Evolutionary conservation across 768 basidiomycete genomes (phyloP).

Genomic region (Dendrothele bispora): DNA sequence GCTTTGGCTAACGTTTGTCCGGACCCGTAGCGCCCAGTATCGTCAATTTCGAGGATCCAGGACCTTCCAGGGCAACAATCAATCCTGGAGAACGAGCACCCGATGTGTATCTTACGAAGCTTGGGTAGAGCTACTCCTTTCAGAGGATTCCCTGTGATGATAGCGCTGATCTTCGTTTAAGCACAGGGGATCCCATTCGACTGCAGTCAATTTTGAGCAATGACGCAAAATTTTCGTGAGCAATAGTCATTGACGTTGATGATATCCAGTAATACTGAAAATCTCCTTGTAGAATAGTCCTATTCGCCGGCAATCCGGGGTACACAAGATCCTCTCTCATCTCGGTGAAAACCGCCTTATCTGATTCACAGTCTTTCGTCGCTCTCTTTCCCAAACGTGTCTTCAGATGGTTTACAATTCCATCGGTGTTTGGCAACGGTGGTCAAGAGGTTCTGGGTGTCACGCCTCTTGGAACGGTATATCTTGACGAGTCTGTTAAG

Average conservation of each 20-base stretch:
- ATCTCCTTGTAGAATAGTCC: slow-evolving; percentile 1
- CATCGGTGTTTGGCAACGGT: slow-evolving; percentile 10
- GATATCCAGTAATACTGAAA: neutral
- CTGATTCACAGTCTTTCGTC: neutral
- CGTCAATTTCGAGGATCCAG: slow-evolving; percentile 2
- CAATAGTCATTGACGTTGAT: neutral
- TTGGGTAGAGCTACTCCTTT: slow-evolving; percentile 1
- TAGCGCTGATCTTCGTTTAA: neutral
- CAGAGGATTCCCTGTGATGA: too few relatives aligned
- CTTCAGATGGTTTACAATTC: slow-evolving; percentile 9
- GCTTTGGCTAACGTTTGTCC: neutral
- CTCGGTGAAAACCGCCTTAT: neutral
- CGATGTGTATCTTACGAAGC: slow-evolving; percentile 10
- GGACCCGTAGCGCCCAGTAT: slow-evolving; percentile 5
- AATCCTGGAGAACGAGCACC: slow-evolving; percentile 13
- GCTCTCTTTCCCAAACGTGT: neutral
- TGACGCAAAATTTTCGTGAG: slow-evolving; percentile 9
- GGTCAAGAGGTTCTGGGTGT: slow-evolving; percentile 13
- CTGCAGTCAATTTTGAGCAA: slow-evolving; percentile 10
- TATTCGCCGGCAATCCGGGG: slow-evolving; percentile 11
- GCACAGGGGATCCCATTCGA: slow-evolving; percentile 10
- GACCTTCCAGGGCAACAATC: slow-evolving; percentile 1
- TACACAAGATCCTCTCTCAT: slow-evolving; percentile 1
- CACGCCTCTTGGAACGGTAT: slow-evolving; percentile 10
- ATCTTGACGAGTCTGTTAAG: slow-evolving; percentile 4